Conservation (phyloP, 2,329 filamentous ascomycete species). For the Aspergillus sp. region DNA sequence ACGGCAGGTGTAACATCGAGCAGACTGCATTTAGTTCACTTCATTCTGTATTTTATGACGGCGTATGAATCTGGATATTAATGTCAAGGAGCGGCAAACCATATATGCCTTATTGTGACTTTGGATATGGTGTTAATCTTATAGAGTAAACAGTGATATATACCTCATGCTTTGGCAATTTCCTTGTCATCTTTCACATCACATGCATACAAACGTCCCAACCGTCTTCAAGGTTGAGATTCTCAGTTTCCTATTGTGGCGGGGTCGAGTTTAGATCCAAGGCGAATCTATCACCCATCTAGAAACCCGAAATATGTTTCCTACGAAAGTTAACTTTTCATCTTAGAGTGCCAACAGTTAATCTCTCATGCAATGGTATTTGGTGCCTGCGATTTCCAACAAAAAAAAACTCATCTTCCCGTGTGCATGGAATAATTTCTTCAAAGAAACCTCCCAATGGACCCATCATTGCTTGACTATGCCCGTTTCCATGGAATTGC, state of each 20-base stretch:
- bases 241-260: not conserved
- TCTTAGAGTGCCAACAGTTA: not conserved
- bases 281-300: not conserved
- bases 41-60: slow-evolving; percentile 13
- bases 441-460: slow-evolving; percentile 14
- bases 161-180: not conserved
- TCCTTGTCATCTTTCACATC: not conserved
- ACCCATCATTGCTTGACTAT: slow-evolving; percentile 47
- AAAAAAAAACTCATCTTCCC: not conserved
- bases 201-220: not conserved
- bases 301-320: not conserved
- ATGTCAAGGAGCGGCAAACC: not conserved
- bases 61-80: slow-evolving; percentile 3
- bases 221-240: not conserved
- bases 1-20: slow-evolving; percentile 24
- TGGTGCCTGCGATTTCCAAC: not conserved
- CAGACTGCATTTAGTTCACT: slow-evolving; percentile 4
- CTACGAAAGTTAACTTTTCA: not conserved
- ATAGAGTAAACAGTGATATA: not conserved
- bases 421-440: not conserved
- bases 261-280: not conserved
- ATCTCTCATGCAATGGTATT: not conserved
- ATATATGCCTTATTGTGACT: not conserved
- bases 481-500: slow-evolving; percentile 48
- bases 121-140: slow-evolving; percentile 3